phyloP scores from a whole-genome alignment of 192 early-diverging fungal genomes.

The Mortierella claussenii region DNA sequence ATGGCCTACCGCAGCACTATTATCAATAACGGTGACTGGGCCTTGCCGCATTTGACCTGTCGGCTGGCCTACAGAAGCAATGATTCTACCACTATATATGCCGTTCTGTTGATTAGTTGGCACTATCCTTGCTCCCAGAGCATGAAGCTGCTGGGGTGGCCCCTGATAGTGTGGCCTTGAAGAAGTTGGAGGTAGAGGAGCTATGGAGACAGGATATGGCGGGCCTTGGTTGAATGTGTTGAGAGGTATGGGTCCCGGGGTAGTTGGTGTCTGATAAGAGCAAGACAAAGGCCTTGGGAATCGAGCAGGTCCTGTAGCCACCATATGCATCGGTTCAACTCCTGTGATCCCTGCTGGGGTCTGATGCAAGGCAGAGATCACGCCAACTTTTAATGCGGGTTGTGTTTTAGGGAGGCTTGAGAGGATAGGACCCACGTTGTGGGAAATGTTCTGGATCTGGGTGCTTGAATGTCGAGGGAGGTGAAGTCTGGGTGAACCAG shows the following conservation, averaged over 20 bases:
- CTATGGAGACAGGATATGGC: background rate
- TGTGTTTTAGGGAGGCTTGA: background rate
- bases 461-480: background rate
- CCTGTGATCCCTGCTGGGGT: too few relatives aligned
- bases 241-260: background rate
- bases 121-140: too few relatives aligned
- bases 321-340: background rate
- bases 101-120: background rate
- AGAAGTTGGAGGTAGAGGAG: background rate
- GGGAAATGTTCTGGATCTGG: background rate
- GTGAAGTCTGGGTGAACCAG: background rate
- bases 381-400: background rate
- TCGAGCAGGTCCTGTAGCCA: background rate
- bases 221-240: background rate
- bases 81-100: background rate
- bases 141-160: background rate
- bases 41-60: background rate
- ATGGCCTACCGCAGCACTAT: background rate
- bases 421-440: background rate
- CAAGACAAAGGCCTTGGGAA: background rate
- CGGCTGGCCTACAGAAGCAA: conserved; percentile 1
- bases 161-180: background rate
- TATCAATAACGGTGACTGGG: background rate
- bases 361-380: too few relatives aligned
- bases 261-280: background rate